phyloP scores from a whole-genome alignment of 495 filamentous ascomycete genomes.

The Lasiosphaeria miniovina region DNA sequence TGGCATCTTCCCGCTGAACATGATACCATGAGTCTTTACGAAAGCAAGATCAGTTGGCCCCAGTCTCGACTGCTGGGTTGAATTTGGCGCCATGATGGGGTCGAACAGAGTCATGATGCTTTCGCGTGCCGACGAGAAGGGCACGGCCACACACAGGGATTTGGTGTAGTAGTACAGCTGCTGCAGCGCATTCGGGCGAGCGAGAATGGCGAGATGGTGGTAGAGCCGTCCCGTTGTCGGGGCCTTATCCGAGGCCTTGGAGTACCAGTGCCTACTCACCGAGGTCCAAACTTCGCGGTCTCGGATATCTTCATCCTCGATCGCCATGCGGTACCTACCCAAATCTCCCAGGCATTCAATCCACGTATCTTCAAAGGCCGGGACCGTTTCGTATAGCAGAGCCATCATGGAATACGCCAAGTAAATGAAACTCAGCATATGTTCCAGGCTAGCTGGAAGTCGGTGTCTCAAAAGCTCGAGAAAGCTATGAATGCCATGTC shows the following conservation, averaged over 20 bases:
- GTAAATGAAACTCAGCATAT: constrained; percentile 78
- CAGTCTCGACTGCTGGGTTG: constrained; percentile 13
- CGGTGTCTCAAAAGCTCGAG: constrained; percentile 68
- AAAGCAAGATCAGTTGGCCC: constrained; percentile 46
- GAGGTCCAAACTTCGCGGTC: constrained; percentile 78
- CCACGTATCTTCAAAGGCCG: constrained; percentile 76
- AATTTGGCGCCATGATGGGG: constrained; percentile 51
- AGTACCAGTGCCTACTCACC: constrained; percentile 79
- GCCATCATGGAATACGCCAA: constrained; percentile 78
- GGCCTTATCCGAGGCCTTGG: constrained; percentile 66
- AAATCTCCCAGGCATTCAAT: constrained; percentile 71
- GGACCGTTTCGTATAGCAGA: constrained; percentile 68
- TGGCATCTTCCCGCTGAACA: not conserved
- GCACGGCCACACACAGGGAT: constrained; percentile 47
- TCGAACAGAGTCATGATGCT: constrained; percentile 70
- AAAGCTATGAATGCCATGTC: constrained; percentile 61
- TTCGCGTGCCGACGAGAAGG: constrained; percentile 62
- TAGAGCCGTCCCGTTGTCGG: constrained; percentile 73
- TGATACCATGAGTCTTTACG: constrained; percentile 57
- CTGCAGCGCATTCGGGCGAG: constrained; percentile 67
- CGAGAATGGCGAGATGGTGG: constrained; percentile 80
- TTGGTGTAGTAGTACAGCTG: constrained; percentile 72
- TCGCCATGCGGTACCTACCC: constrained; percentile 59
- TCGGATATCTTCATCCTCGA: constrained; percentile 66
- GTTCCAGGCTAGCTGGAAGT: constrained; percentile 65